phyloP scores from a whole-genome alignment of 2,329 filamentous ascomycete species.

The Venturia oleaginea region DNA sequence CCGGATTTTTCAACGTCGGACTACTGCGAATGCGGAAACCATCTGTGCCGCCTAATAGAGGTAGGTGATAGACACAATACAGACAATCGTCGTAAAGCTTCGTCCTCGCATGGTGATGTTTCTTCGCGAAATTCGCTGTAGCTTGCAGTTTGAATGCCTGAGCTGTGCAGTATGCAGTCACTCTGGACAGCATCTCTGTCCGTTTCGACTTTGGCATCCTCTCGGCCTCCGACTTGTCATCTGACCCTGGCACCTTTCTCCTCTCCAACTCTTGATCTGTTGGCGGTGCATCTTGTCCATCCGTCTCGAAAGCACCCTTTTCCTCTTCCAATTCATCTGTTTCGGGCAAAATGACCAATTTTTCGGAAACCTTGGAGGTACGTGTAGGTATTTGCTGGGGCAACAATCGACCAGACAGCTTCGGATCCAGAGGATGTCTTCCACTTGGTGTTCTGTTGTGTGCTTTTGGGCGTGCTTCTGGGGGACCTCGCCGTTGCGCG shows the following conservation, averaged over 20 bases:
- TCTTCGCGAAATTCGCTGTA: constrained; percentile 80
- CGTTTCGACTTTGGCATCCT: constrained; percentile 79
- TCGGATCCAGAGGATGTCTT: constrained; percentile 44
- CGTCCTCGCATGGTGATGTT: constrained; percentile 80
- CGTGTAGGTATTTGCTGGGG: constrained; percentile 64
- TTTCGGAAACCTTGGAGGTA: constrained; percentile 91
- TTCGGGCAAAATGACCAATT: constrained; percentile 89
- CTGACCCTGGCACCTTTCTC: constrained; percentile 51
- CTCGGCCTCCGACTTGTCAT: constrained; percentile 87
- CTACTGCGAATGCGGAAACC: constrained; percentile 84
- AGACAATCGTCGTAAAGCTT: constrained; percentile 98
- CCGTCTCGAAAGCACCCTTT: constrained; percentile 44
- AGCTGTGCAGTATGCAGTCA: constrained; percentile 94
- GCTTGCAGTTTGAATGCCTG: constrained; percentile 84
- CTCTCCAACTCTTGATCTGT: constrained; percentile 60
- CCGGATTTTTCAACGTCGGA: constrained; percentile 84
- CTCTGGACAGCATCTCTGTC: constrained; percentile 68
- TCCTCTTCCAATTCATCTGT: constrained; percentile 47
- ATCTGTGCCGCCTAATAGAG: constrained; percentile 73
- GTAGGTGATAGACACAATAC: constrained; percentile 90
- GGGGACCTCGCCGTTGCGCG: constrained; percentile 72
- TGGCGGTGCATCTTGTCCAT: constrained; percentile 57
- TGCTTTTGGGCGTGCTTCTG: constrained; percentile 38
- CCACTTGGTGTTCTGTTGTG: constrained; percentile 41
- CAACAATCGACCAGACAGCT: constrained; percentile 47